These are phyloP conservation scores for Huntiella bhutanensis DNA, from an alignment of 2,329 filamentous ascomycete genomes.

Conservation along the genomic window DNA sequence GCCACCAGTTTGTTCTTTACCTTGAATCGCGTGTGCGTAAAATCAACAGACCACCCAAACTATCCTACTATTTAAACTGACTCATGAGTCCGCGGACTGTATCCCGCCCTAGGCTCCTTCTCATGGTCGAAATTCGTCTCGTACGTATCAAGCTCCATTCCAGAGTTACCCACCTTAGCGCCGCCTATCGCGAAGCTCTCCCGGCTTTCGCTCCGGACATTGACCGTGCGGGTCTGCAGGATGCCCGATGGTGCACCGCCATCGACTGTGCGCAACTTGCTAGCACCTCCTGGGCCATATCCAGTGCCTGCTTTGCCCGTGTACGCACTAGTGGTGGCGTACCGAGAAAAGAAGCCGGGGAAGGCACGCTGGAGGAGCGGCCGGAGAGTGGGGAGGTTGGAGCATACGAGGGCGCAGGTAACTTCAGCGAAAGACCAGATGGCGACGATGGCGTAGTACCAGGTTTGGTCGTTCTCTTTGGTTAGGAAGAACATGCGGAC, in stretches of 20 bases:
- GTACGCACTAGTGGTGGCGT: constrained; percentile 1
- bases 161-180: neutral
- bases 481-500: constrained; percentile 18
- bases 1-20: too few relatives aligned
- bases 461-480: constrained; percentile 15
- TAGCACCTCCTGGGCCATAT: neutral
- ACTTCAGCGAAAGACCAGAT: constrained; percentile 23
- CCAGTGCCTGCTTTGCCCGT: constrained; percentile 1
- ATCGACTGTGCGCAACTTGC: neutral
- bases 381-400: constrained; percentile 22
- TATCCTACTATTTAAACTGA: too few relatives aligned
- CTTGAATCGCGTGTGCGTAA: too few relatives aligned
- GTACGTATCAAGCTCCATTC: constrained; percentile 4
- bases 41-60: too few relatives aligned
- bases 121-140: constrained; percentile 5
- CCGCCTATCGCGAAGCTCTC: constrained; percentile 5
- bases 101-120: neutral
- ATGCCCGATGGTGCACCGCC: neutral
- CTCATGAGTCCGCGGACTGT: too few relatives aligned
- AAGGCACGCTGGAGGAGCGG: constrained; percentile 15
- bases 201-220: constrained; percentile 6
- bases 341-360: constrained; percentile 3
- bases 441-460: constrained; percentile 17
- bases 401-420: constrained; percentile 22
- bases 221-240: constrained; percentile 7